phyloP scores from a whole-genome alignment of 495 filamentous ascomycete genomes.

The Geopyxis carbonaria region DNA sequence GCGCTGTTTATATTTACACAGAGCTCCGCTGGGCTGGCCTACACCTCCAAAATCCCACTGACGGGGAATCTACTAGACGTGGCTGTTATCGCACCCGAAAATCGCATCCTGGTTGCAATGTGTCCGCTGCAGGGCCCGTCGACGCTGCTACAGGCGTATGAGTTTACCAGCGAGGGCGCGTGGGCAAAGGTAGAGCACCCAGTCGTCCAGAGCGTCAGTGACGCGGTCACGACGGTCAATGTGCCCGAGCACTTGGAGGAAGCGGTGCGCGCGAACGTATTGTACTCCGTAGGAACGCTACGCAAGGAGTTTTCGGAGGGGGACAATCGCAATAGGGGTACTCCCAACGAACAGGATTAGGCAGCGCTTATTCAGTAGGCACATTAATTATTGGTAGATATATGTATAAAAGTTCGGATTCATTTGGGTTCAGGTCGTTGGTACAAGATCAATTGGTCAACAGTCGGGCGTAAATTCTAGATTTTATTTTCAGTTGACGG shows the following conservation, averaged over 20 bases:
- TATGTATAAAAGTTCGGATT: too few relatives aligned
- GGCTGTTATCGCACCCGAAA: conserved; percentile 16
- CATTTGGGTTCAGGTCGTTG: too few relatives aligned
- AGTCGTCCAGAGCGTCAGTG: conserved; percentile 15
- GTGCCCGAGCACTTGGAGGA: conserved; percentile 1
- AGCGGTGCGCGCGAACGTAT: conserved; percentile 31
- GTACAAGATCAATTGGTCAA: too few relatives aligned
- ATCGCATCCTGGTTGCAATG: conserved; percentile 34
- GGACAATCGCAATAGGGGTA: too few relatives aligned
- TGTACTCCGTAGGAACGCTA: conserved; percentile 58
- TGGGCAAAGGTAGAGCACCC: conserved; percentile 11
- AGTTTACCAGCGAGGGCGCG: conserved; percentile 4
- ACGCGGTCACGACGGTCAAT: conserved; percentile 19
- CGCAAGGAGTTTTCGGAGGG: conserved; percentile 63
- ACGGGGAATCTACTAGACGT: conserved; percentile 48
- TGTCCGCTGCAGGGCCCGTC: conserved; percentile 33
- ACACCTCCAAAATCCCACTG: conserved; percentile 33
- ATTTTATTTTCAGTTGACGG: too few relatives aligned
- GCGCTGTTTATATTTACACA: conserved; percentile 43
- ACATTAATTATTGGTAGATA: too few relatives aligned
- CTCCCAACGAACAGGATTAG: too few relatives aligned
- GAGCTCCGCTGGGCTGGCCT: conserved; percentile 28
- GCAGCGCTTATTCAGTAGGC: too few relatives aligned
- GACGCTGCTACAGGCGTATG: conserved; percentile 28
- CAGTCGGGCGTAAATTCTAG: too few relatives aligned